These are phyloP conservation scores for Xerocomellus chrysenteron DNA, from an alignment of 768 basidiomycete species.

Conservation along the genomic window DNA sequence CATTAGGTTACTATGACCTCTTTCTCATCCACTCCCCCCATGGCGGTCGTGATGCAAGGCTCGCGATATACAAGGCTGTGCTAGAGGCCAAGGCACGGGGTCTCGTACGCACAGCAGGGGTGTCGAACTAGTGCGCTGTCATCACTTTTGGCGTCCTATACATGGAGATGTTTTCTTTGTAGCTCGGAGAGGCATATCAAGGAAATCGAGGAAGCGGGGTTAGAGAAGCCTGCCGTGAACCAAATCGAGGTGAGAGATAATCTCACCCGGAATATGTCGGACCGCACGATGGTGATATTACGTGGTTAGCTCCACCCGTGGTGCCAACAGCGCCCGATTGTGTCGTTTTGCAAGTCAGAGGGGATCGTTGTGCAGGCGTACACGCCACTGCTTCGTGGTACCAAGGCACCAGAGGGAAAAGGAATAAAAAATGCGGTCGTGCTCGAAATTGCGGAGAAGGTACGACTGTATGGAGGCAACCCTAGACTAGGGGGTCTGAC, in stretches of 20 bases:
- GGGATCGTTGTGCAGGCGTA: constrained; percentile 69
- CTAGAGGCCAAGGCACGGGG: constrained; percentile 35
- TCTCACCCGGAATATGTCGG: background rate
- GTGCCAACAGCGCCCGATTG: constrained; percentile 77
- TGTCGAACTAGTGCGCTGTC: constrained; percentile 46
- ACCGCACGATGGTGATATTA: background rate
- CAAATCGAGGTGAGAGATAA: constrained; percentile 23
- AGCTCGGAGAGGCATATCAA: constrained; percentile 29
- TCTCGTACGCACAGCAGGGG: constrained; percentile 41
- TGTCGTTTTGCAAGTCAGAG: constrained; percentile 62
- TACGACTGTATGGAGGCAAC: constrained; percentile 19
- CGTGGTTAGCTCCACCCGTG: constrained; percentile 64
- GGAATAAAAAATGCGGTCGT: constrained; percentile 52
- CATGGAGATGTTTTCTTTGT: background rate
- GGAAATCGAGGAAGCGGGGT: constrained; percentile 25
- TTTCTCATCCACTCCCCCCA: constrained; percentile 47
- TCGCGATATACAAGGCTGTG: constrained; percentile 42
- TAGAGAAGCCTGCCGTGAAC: constrained; percentile 31
- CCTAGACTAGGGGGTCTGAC: background rate
- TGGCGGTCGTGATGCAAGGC: constrained; percentile 37
- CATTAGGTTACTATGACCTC: constrained; percentile 44
- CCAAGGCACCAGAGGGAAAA: constrained; percentile 10
- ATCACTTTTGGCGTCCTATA: background rate
- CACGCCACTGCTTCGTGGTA: constrained; percentile 64
- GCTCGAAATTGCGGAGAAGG: constrained; percentile 54